Percentiles rank a stretch among this genome's conserved stretches.
Evolutionary conservation across 164 flowering plant genomes (phyloP).

Genomic region (Liquidambar formosana): DNA sequence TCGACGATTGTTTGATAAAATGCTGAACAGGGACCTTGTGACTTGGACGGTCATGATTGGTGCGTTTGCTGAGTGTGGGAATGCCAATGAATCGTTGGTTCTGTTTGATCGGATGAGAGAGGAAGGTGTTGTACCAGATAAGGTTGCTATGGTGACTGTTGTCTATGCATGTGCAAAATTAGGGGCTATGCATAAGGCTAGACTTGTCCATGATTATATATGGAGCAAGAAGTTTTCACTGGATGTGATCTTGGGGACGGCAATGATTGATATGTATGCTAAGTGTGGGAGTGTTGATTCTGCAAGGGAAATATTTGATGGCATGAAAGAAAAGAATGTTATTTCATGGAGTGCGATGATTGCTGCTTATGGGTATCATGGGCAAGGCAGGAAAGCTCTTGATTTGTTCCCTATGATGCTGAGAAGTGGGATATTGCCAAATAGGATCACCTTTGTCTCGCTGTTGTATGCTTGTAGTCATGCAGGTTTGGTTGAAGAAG

Average conservation of each 20-base stretch:
- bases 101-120: constrained; percentile 52
- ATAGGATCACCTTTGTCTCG: constrained; percentile 47
- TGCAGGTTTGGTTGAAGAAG: constrained; percentile 56
- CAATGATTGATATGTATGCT: constrained; percentile 63
- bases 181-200: constrained; percentile 52
- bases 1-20: constrained; percentile 43
- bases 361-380: constrained; percentile 57
- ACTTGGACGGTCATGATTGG: constrained; percentile 64
- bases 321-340: constrained; percentile 47
- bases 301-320: constrained; percentile 51
- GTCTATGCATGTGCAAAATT: constrained; percentile 59
- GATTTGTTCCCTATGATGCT: constrained; percentile 51
- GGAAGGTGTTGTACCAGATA: constrained; percentile 50
- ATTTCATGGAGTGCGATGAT: constrained; percentile 71
- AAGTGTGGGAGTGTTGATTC: constrained; percentile 53
- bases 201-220: constrained; percentile 38
- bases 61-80: constrained; percentile 47
- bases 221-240: constrained; percentile 23
- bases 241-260: constrained; percentile 54
- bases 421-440: constrained; percentile 40
- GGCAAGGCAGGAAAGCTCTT: constrained; percentile 50
- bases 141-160: constrained; percentile 52
- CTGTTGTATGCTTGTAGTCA: constrained; percentile 60
- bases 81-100: constrained; percentile 41
- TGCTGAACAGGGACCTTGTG: constrained; percentile 46